A percentile compares a stretch with the other conserved stretches of the same genome.
phyloP scores from a whole-genome alignment of 192 early-diverging fungal genomes.

The Podila verticillata region DNA sequence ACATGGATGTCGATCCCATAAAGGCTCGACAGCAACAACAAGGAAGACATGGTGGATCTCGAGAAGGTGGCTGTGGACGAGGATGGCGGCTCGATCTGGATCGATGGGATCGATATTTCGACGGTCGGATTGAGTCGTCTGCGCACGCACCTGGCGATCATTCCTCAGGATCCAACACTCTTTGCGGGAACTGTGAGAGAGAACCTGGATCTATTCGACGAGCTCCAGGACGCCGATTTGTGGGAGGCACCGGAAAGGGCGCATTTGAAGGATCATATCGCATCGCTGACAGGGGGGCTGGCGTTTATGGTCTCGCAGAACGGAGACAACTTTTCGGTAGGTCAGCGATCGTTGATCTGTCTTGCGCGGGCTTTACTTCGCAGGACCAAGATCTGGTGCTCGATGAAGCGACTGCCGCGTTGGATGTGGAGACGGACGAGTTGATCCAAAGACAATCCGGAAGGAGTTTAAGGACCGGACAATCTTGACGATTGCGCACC shows the following conservation, averaged over 20 bases:
- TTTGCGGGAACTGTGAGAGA: slow-evolving; percentile 65
- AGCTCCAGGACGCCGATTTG: slow-evolving; percentile 58
- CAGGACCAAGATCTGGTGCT: slow-evolving; percentile 60
- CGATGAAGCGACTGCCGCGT: slow-evolving; percentile 64
- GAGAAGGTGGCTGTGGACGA: slow-evolving; percentile 64
- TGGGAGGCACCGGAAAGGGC: slow-evolving; percentile 74
- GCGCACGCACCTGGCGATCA: slow-evolving; percentile 71
- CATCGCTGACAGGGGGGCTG: slow-evolving; percentile 68
- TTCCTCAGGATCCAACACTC: slow-evolving; percentile 79
- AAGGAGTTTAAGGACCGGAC: slow-evolving; percentile 80
- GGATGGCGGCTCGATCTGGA: slow-evolving; percentile 71
- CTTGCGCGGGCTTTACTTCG: slow-evolving; percentile 76
- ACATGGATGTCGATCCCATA: background rate
- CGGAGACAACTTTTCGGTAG: slow-evolving; percentile 87
- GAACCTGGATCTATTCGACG: slow-evolving; percentile 62
- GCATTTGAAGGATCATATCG: slow-evolving; percentile 72
- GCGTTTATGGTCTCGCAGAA: slow-evolving; percentile 76
- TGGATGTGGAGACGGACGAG: slow-evolving; percentile 88
- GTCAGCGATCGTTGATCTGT: slow-evolving; percentile 77
- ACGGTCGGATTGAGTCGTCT: slow-evolving; percentile 64
- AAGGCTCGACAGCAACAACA: background rate
- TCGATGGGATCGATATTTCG: slow-evolving; percentile 52
- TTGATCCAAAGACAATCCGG: slow-evolving; percentile 88
- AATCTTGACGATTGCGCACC: slow-evolving; percentile 91
- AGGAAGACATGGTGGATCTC: slow-evolving; percentile 40